Conservation (phyloP, 2,329 filamentous ascomycete species). For the Alternaria gaisen region DNA sequence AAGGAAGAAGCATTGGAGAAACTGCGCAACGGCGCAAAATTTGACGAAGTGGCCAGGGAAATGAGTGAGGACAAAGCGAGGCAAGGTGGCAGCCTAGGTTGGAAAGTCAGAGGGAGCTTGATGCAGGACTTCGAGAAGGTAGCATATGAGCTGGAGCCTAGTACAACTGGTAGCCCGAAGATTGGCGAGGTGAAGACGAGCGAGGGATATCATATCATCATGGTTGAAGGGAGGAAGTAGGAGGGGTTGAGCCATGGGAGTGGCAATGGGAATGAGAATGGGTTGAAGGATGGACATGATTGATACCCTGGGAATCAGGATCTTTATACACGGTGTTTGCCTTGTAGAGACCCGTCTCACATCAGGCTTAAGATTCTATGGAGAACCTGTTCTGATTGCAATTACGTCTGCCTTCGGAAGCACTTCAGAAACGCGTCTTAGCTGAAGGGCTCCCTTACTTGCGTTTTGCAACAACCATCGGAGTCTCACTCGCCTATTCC, state of each 20-base stretch:
- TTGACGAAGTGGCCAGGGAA: conserved; percentile 76
- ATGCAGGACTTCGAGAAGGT: conserved; percentile 76
- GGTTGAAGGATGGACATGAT: not conserved
- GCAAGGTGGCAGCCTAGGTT: conserved; percentile 73
- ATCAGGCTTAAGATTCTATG: no score
- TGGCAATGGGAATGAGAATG: no score
- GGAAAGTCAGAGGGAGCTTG: conserved; percentile 74
- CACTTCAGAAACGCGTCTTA: not conserved
- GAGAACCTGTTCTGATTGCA: not conserved
- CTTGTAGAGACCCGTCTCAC: not conserved
- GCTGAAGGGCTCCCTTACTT: not conserved
- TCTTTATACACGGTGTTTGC: not conserved
- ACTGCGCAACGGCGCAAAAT: conserved; percentile 72
- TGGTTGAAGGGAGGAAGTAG: conserved; percentile 73
- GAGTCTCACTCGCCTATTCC: not conserved
- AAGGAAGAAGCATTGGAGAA: conserved; percentile 79
- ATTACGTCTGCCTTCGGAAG: no score
- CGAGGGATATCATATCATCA: conserved; percentile 82
- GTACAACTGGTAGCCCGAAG: conserved; percentile 70
- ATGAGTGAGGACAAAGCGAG: conserved; percentile 81
- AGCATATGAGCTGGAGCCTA: conserved; percentile 73
- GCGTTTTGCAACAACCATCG: not conserved
- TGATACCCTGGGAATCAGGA: not conserved
- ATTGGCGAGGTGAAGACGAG: conserved; percentile 76
- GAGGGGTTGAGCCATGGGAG: not conserved